phyloP scores from a whole-genome alignment of 1,284 basidiomycete genomes.

The Marasmius tenuissimus region DNA sequence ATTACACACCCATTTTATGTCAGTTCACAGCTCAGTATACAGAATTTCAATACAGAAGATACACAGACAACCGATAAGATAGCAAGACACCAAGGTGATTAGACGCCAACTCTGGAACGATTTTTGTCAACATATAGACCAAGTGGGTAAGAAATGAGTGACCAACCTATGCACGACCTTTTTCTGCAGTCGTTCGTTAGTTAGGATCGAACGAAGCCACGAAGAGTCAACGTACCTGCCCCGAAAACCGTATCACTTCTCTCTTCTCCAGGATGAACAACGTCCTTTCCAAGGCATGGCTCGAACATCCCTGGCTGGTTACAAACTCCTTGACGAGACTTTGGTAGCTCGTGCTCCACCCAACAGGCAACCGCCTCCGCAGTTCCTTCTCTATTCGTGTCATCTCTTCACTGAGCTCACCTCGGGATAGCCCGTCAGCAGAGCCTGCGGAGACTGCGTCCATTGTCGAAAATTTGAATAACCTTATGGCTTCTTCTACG shows the following conservation, averaged over 20 bases:
- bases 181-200: conserved; percentile 38
- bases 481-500: conserved; percentile 96
- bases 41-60: too few species aligned
- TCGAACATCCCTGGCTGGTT: conserved; percentile 86
- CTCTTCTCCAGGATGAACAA: conserved; percentile 94
- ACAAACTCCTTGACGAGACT: conserved; percentile 96
- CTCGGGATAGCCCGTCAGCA: conserved; percentile 90
- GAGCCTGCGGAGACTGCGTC: conserved; percentile 94
- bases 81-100: background rate
- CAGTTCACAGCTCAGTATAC: too few species aligned
- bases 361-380: conserved; percentile 85
- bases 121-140: background rate
- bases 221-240: conserved; percentile 48
- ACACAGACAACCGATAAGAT: too few species aligned
- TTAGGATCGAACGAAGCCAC: conserved; percentile 1
- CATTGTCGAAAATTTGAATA: conserved; percentile 99
- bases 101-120: conserved; percentile 28
- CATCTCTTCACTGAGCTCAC: conserved; percentile 95
- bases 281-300: conserved; percentile 91
- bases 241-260: conserved; percentile 90
- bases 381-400: conserved; percentile 91
- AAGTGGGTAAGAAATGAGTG: background rate
- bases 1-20: too few species aligned
- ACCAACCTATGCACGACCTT: conserved; percentile 41
- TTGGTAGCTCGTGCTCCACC: conserved; percentile 96